Percentiles rank a stretch among this genome's conserved stretches.
Evolutionary conservation across 495 filamentous ascomycete genomes (phyloP).

Genomic region (Penicillium psychrofluorescens): DNA sequence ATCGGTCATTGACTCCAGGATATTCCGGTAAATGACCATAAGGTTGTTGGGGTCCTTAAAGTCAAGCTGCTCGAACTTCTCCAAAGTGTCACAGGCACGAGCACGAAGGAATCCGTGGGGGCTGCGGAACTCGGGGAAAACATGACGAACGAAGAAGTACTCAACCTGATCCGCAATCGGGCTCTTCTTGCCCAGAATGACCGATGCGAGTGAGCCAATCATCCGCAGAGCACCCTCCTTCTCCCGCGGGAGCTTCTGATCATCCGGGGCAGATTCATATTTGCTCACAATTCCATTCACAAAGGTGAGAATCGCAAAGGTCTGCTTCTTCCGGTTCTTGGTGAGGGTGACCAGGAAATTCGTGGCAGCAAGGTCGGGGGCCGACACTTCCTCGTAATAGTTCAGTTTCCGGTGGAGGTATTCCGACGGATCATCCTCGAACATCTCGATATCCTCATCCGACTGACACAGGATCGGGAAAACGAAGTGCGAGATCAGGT

Average conservation of each 20-base stretch:
- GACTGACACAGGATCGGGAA: slow-evolving; percentile 93
- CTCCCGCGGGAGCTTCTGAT: slow-evolving; percentile 82
- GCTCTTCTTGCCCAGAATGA: slow-evolving; percentile 95
- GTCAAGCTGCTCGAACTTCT: slow-evolving; percentile 94
- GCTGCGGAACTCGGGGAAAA: slow-evolving; percentile 96
- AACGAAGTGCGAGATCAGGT: slow-evolving; percentile 82
- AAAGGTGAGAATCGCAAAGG: slow-evolving; percentile 86
- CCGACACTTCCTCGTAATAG: slow-evolving; percentile 94
- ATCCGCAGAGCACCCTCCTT: slow-evolving; percentile 96
- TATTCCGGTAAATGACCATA: slow-evolving; percentile 90
- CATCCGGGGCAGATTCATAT: slow-evolving; percentile 74
- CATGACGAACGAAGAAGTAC: slow-evolving; percentile 95
- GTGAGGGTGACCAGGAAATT: slow-evolving; percentile 94
- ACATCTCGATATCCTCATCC: slow-evolving; percentile 88
- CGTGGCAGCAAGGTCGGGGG: slow-evolving; percentile 91
- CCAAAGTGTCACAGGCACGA: slow-evolving; percentile 90
- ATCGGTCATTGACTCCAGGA: slow-evolving; percentile 95
- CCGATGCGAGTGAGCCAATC: slow-evolving; percentile 90
- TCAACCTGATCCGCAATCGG: slow-evolving; percentile 98
- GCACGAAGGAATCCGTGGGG: slow-evolving; percentile 89
- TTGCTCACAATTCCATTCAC: slow-evolving; percentile 89
- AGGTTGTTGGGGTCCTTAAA: slow-evolving; percentile 95
- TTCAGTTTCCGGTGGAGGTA: slow-evolving; percentile 96
- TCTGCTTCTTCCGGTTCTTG: slow-evolving; percentile 91
- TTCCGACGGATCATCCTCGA: slow-evolving; percentile 87